Percentiles rank a stretch among this genome's conserved stretches.
Evolutionary conservation across 2,329 filamentous ascomycete species (phyloP).

Genomic region (Nemania serpens): DNA sequence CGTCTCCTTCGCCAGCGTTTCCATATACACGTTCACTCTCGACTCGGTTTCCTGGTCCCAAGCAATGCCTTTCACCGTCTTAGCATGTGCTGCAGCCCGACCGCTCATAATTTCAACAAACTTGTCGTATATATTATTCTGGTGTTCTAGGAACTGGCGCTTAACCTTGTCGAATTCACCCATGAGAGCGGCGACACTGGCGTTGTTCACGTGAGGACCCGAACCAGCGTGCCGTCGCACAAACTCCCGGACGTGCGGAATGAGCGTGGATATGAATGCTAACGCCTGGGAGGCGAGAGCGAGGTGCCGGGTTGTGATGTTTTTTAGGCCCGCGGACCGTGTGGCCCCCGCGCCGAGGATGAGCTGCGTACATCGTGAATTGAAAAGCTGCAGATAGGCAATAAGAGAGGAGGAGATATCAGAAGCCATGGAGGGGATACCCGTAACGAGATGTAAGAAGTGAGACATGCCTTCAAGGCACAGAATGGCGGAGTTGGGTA

Average conservation of each 20-base stretch:
- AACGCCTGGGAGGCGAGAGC: conserved; percentile 89
- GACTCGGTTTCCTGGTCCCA: conserved; percentile 66
- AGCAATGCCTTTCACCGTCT: conserved; percentile 72
- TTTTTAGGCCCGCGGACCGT: conserved; percentile 84
- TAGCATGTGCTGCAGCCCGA: conserved; percentile 74
- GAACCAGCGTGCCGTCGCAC: conserved; percentile 73
- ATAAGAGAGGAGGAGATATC: conserved; percentile 81
- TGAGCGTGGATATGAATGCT: conserved; percentile 82
- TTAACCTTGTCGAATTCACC: conserved; percentile 89
- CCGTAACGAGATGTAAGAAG: conserved; percentile 81
- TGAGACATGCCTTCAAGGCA: conserved; percentile 81
- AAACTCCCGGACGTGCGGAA: conserved; percentile 91
- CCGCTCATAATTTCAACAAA: conserved; percentile 90
- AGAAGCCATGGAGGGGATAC: conserved; percentile 85
- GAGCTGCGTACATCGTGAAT: conserved; percentile 93
- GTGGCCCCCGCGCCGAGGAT: conserved; percentile 95
- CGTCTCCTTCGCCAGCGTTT: conserved; percentile 85
- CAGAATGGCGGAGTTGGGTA: conserved; percentile 81
- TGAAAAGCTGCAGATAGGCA: conserved; percentile 90
- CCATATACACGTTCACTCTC: conserved; percentile 74
- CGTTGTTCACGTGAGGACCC: conserved; percentile 46
- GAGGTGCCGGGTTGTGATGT: conserved; percentile 95
- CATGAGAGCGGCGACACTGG: conserved; percentile 64
- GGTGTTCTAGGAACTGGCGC: conserved; percentile 83
- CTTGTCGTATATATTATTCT: conserved; percentile 89